A percentile compares a stretch with the other conserved stretches of the same genome.
phyloP scores from a whole-genome alignment of 768 basidiomycete genomes.

The Tubosaeta brunneosetosa region DNA sequence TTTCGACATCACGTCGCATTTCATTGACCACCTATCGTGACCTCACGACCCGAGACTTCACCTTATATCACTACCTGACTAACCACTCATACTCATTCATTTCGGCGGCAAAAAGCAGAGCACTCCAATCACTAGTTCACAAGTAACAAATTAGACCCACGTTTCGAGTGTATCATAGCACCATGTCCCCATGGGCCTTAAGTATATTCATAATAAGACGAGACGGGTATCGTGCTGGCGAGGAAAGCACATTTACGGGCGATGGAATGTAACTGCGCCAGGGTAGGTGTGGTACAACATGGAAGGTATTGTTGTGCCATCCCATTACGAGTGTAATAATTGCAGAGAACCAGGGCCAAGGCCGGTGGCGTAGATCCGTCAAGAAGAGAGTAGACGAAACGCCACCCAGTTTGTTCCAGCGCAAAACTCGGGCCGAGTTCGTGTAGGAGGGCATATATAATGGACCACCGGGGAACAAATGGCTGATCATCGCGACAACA shows the following conservation, averaged over 20 bases:
- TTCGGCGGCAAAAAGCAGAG: constrained; percentile 3
- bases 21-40: constrained; percentile 60
- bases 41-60: constrained; percentile 1
- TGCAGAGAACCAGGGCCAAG: too few relatives aligned
- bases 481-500: constrained; percentile 11
- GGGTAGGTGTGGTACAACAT: constrained; percentile 6
- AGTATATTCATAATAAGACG: constrained; percentile 7
- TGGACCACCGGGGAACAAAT: constrained; percentile 12
- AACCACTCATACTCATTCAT: constrained; percentile 10
- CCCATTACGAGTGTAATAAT: constrained; percentile 7
- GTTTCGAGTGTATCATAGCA: constrained; percentile 24
- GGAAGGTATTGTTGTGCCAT: constrained; percentile 4
- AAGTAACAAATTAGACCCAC: constrained; percentile 16
- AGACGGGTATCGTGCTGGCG: neutral
- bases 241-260: neutral
- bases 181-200: constrained; percentile 5
- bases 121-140: constrained; percentile 3
- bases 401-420: constrained; percentile 5
- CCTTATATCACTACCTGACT: constrained; percentile 3
- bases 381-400: constrained; percentile 13
- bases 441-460: constrained; percentile 15
- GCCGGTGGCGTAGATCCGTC: neutral
- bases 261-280: neutral
- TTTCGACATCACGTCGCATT: constrained; percentile 74
- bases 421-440: constrained; percentile 17